Evolutionary conservation across 2,329 filamentous ascomycete genomes (phyloP), one percentile per base, ranked within the genome.

Genomic region (Microcyclospora pomicola): DNA sequence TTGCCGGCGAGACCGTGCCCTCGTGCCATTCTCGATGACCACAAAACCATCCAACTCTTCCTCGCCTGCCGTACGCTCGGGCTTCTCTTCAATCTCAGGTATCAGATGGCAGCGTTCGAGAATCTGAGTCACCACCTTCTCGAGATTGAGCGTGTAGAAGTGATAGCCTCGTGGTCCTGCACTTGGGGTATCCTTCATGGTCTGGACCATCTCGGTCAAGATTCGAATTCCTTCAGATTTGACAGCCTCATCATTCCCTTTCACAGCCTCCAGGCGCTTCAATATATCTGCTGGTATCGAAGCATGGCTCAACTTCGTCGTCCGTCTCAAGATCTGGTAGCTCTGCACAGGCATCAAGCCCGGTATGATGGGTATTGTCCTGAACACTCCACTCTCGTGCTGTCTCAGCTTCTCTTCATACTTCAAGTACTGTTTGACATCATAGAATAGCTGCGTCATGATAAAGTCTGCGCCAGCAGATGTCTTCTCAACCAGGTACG

Each of bases 371-470:
- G 84, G 81, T 15, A 95, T 82, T 2, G 73, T 75, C 62, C 82
- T 83, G 64, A 98, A 95, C 2, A 73, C 72, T 3, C 85, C 85
- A 53, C 83, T 92, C 34, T 83, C 75, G 53, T 98, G 85, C 37
- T 79, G 73, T 42, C 86, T 70, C 48, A 98, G 60, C 36, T 70
- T 73, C 46, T 66, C 71, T 63, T 96, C 88, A 54, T 92, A 96
- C 27, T 67, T 67, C 39, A 78, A 72, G 56, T 92, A 98, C 13
- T 83, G 83, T 3, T 82, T 70, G 15, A 86, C 72, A 55, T 96
- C 86, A 60, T 94, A 98, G 62, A 95, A 96, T 7, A 98, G 71
- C 60, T 98, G 91, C 1, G 91, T 96, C 84, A 98, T 94, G 61
- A 98, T 82, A 56, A 98, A 98, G 62, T 96, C 87, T 36, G 87